Evolutionary conservation across 2,329 filamentous ascomycete species (phyloP), one percentile per base, ranked within the genome.

Genomic region (Rhynchosporium secalis): DNA sequence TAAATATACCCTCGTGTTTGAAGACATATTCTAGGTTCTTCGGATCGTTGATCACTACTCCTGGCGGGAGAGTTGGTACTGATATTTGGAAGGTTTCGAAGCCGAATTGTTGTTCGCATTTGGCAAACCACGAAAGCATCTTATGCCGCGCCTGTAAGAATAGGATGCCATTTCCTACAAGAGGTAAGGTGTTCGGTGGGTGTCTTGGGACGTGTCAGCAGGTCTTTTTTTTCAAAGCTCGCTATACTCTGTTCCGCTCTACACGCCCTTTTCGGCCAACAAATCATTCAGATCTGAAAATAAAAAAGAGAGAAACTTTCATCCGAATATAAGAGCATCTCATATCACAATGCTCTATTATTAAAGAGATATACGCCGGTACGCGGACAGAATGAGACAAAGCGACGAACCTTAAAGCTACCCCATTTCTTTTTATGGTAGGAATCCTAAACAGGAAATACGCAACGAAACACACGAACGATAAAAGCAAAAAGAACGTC

Each of bases 1-100:
- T 77, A 69, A 89, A 87, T 12, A 83, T 72, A 10, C 78, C 80
- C 69, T 87, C 84, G 63, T 86, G 79, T 71, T 81, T 85, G 68
- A 88, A 81, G 36, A 88, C 80, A 66, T 79, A 87, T 40, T 88
- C 86, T 1, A 89, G 78, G 65, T 86, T 86, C 61, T 75, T 77
- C 1, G 86, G 85, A 67, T 85, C 82, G 69, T 82, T 85, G 70
- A 89, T 82, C 51, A 89, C 81, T 26, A 88, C 82, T 3, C 84
- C 86, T 0, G 84, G 82, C 1, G 85, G 85, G 12, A 89, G 73
- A 0, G 83, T 83, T 1, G 86, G 86, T 12, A 88, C 86, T 3
- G 80, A 80, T 36, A 89, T 83, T 67, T 84, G 80, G 54, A 86
- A 82, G 0, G 86, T 88, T 72, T 86, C 83, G 58, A 81, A 77